phyloP scores from a whole-genome alignment of 2,329 filamentous ascomycete genomes.

The Trichophyton simii region DNA sequence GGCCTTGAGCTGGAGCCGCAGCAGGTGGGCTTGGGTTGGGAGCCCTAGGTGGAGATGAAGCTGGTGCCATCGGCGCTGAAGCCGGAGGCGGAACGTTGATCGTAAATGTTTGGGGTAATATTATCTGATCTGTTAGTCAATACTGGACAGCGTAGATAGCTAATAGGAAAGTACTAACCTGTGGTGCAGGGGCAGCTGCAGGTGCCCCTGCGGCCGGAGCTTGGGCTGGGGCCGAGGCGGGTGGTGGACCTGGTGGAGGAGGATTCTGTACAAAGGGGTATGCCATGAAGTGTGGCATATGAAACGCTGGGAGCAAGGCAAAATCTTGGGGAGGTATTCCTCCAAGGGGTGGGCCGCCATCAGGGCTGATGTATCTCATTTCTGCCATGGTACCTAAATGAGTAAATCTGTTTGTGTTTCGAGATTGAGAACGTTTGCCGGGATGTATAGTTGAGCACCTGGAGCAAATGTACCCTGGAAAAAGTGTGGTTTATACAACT shows the following conservation, averaged over 20 bases:
- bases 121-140: not conserved
- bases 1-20: slow-evolving; percentile 28
- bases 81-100: not conserved
- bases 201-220: not conserved
- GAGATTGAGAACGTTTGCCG: not conserved
- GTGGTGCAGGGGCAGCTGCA: not conserved
- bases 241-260: not conserved
- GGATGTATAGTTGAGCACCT: not conserved
- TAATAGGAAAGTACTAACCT: not conserved
- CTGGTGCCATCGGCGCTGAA: slow-evolving; percentile 12
- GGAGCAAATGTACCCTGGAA: not conserved
- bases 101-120: not conserved
- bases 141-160: not conserved
- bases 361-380: slow-evolving; percentile 20
- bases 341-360: slow-evolving; percentile 23
- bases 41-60: slow-evolving; percentile 3
- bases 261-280: not conserved
- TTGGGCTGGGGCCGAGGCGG: not conserved
- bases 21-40: slow-evolving; percentile 20
- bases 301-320: not conserved
- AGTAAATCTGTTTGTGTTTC: not conserved
- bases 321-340: slow-evolving; percentile 18
- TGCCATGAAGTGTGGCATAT: not conserved
- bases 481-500: not conserved
- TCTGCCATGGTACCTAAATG: slow-evolving; percentile 7